A percentile compares a stretch with the other conserved stretches of the same genome.
phyloP scores from a whole-genome alignment of 2,329 filamentous ascomycete species.

The Colletotrichum sp. region DNA sequence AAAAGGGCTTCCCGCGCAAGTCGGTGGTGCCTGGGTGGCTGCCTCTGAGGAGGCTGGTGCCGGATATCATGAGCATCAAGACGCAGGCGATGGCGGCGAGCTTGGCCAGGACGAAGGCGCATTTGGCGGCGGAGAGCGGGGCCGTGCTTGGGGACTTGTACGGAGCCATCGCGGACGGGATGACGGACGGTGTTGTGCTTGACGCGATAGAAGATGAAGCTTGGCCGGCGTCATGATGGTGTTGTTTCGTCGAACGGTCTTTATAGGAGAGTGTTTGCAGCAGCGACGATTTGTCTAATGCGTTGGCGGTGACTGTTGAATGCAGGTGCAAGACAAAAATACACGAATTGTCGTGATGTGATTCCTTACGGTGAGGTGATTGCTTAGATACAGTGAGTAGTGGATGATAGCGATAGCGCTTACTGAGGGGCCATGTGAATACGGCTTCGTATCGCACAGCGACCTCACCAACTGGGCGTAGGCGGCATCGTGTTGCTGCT shows the following conservation, averaged over 20 bases:
- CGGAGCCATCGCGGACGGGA: background rate
- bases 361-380: background rate
- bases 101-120: background rate
- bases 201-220: background rate
- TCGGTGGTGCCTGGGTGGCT: background rate
- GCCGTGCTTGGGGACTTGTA: background rate
- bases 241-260: background rate
- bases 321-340: background rate
- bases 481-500: background rate
- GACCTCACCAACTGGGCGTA: background rate
- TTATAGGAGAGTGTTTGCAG: background rate
- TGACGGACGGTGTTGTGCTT: background rate
- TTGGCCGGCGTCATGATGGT: background rate
- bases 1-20: background rate
- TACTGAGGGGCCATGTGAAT: background rate
- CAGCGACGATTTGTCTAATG: background rate
- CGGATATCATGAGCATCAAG: background rate
- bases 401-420: background rate
- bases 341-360: background rate
- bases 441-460: background rate
- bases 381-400: background rate
- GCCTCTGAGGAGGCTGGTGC: background rate
- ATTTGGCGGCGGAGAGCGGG: background rate
- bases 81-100: background rate
- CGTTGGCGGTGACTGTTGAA: background rate